A percentile compares a stretch with the other conserved stretches of the same genome.
Evolutionary conservation across 2,329 filamentous ascomycete species (phyloP).

Genomic region (Orbilia blumenaviensis): DNA sequence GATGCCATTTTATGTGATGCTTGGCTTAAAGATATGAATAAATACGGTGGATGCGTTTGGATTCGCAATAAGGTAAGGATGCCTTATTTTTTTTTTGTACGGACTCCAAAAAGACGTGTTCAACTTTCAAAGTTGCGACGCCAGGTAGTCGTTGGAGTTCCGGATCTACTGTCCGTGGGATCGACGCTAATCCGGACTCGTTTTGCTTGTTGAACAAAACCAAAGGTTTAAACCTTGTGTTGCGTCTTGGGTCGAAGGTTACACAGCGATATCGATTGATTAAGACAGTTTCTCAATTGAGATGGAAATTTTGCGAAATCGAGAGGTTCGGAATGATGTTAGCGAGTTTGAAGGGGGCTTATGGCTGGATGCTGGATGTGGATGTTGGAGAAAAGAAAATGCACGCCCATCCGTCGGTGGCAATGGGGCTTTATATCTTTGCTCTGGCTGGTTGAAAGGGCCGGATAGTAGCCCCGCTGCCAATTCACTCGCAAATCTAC

Average conservation of each 20-base stretch:
- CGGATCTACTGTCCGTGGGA: neutral
- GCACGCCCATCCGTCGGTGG: neutral
- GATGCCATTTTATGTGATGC: constrained; percentile 15
- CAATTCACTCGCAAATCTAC: constrained; percentile 1
- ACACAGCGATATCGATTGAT: constrained; percentile 6
- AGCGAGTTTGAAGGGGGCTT: neutral
- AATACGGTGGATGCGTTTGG: neutral
- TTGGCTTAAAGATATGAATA: neutral
- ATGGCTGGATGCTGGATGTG: neutral
- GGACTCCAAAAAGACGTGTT: no score
- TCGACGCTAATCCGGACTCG: no score
- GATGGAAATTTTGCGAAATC: neutral
- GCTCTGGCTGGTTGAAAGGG: neutral
- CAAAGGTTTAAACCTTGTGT: neutral
- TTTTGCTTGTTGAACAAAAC: neutral
- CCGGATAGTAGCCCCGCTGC: constrained; percentile 1
- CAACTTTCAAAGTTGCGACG: no score
- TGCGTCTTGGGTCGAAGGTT: neutral
- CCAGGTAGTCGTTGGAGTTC: neutral
- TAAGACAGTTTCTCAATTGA: constrained; percentile 9
- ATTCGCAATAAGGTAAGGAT: neutral
- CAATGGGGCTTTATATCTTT: constrained; percentile 17
- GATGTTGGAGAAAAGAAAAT: neutral
- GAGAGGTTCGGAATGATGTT: neutral
- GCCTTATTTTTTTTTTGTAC: no score